Evolutionary conservation across 495 filamentous ascomycete species (phyloP), one percentile per base, ranked within the genome.

Genomic region (Aspergillus cavernicola): DNA sequence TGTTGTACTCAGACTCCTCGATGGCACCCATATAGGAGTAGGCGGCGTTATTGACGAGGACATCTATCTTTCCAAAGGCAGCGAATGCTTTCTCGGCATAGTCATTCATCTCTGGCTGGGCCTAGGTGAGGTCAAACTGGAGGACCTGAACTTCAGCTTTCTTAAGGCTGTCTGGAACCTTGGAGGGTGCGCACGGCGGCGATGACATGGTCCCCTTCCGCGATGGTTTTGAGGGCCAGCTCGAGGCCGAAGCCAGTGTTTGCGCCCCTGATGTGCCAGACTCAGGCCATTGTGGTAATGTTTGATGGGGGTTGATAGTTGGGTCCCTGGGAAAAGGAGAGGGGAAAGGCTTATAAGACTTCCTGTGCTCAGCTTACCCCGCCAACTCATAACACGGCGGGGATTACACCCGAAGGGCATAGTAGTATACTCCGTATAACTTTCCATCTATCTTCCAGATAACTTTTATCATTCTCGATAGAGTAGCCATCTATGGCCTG

Each of bases 211-310:
- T 52, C 49, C 15, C 49, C 49, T 41, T 52, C 49, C 0, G 37
- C 15, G 2, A 52, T 15, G 2, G 49, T 37, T 40, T 52, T 52
- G 26, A 52, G 28, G 0, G 49, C 37, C 3, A 52, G 37, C 37
- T 52, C 49, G 1, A 52, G 49, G 24, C 49, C 49, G 12, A 52
- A 35, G 16, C 49, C 49, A 7, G 49, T 52, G 49, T 52, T 52
- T 19, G 49, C 49, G 9, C 49, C 49, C 6, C 26, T 52, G 49
- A 52, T 52, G 19, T 52, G 49, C 49, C 49, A 52, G 12, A 52
- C 49, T 20, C 49, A 23, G 8, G 49, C 5, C 43, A 46, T 46
- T 18, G 3, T 46, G 2, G 18, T 20, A 19, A 3, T 31, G 24
- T 45, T 4, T 8, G n/a, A 22, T 26, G 40, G 22, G 11, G 1